These are phyloP conservation scores for Omphalotus olearius DNA, from an alignment of 1,284 basidiomycete species.

Conservation along the genomic window DNA sequence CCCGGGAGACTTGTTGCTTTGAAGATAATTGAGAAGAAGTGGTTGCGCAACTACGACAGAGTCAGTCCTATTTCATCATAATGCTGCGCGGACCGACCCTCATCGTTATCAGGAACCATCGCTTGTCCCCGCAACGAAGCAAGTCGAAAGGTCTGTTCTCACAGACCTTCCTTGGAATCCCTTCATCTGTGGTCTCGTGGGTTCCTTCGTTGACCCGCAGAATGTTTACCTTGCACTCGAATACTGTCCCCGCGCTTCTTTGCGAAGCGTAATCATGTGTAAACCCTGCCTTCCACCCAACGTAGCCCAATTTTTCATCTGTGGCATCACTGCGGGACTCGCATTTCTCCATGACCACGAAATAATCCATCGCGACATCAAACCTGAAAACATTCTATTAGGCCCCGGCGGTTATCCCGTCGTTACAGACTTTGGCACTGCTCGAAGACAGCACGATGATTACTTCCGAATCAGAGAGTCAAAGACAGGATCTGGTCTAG, in stretches of 20 bases:
- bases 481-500: background rate
- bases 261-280: conserved; percentile 31
- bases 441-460: conserved; percentile 37
- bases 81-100: conserved; percentile 17
- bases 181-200: conserved; percentile 41
- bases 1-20: conserved; percentile 33
- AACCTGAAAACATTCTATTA: conserved; percentile 10
- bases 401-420: conserved; percentile 57
- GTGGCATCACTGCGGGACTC: conserved; percentile 64
- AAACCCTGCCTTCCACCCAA: conserved; percentile 28
- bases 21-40: conserved; percentile 35
- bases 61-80: conserved; percentile 20
- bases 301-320: conserved; percentile 43
- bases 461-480: background rate
- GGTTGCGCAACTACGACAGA: conserved; percentile 24
- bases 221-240: conserved; percentile 50
- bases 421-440: conserved; percentile 71
- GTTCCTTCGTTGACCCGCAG: conserved; percentile 37
- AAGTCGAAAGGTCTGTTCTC: conserved; percentile 36
- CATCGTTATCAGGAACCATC: background rate
- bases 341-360: conserved; percentile 48
- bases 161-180: conserved; percentile 45
- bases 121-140: conserved; percentile 1
- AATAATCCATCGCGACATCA: conserved; percentile 8
- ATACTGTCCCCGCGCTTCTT: conserved; percentile 36